A percentile compares a stretch with the other conserved stretches of the same genome.
phyloP scores from a whole-genome alignment of 2,329 filamentous ascomycete species.

The Paecilomyces niveus region DNA sequence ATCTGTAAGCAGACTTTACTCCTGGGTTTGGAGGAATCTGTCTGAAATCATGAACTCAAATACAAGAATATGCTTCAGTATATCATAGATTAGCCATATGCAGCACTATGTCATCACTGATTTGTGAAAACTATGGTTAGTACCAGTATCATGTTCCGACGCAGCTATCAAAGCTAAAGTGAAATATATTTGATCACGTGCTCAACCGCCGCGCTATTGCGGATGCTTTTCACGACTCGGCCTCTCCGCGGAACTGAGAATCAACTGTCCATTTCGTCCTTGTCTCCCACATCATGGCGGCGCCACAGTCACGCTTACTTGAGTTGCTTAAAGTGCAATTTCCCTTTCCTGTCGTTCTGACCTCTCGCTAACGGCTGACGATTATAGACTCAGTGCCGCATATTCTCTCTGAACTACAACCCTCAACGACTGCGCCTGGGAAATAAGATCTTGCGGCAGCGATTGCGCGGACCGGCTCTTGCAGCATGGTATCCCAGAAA shows the following conservation, averaged over 20 bases:
- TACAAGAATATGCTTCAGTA: too few relatives aligned
- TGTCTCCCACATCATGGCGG: slow-evolving; percentile 36
- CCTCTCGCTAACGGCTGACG: background rate
- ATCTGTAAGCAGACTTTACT: background rate
- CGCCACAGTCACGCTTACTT: slow-evolving; percentile 46
- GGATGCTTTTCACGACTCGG: background rate
- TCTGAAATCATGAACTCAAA: too few relatives aligned
- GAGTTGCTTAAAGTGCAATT: slow-evolving; percentile 71
- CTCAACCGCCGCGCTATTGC: background rate
- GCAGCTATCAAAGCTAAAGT: background rate
- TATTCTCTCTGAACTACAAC: slow-evolving; percentile 90
- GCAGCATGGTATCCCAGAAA: slow-evolving; percentile 83
- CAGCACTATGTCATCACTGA: background rate
- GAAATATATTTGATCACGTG: background rate
- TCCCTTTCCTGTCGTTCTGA: background rate
- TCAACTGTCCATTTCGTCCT: background rate
- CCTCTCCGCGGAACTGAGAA: background rate
- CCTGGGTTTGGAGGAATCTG: background rate
- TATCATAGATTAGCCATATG: too few relatives aligned
- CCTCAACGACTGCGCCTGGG: slow-evolving; percentile 73
- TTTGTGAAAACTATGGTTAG: background rate
- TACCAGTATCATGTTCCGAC: background rate
- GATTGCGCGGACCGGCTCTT: slow-evolving; percentile 74
- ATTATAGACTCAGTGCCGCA: slow-evolving; percentile 71
- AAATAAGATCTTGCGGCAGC: slow-evolving; percentile 86